A percentile compares a stretch with the other conserved stretches of the same genome.
Conservation (phyloP, 1,284 basidiomycete species). For the Rhodotorula sp. region DNA sequence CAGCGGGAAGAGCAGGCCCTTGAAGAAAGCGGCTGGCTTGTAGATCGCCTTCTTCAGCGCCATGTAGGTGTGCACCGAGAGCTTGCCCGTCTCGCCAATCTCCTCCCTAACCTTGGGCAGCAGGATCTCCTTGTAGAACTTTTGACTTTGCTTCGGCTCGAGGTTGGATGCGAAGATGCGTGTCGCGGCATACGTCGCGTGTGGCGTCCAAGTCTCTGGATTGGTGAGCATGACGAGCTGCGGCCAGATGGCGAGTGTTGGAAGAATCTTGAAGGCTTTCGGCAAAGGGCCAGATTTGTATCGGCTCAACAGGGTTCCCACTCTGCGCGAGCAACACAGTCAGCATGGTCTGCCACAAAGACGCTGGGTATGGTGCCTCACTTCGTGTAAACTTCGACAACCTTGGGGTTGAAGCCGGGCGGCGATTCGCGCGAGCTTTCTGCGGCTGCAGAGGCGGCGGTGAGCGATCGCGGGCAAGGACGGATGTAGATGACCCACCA, state of each 20-base stretch:
- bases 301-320: constrained; percentile 78
- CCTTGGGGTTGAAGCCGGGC: constrained; percentile 91
- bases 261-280: constrained; percentile 97
- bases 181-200: constrained; percentile 90
- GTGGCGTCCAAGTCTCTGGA: constrained; percentile 92
- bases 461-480: not conserved
- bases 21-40: constrained; percentile 98
- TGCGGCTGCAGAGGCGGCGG: not conserved
- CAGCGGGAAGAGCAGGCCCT: constrained; percentile 94
- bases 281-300: constrained; percentile 96
- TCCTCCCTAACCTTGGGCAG: constrained; percentile 88
- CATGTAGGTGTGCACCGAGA: constrained; percentile 85
- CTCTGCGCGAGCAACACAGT: constrained; percentile 54
- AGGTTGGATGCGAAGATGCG: constrained; percentile 95
- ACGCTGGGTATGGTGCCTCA: constrained; percentile 50
- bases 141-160: constrained; percentile 91
- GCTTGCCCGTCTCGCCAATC: constrained; percentile 70
- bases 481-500: not conserved
- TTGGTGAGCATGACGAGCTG: constrained; percentile 88
- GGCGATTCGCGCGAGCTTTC: constrained; percentile 70
- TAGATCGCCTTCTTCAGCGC: constrained; percentile 87
- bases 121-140: constrained; percentile 88
- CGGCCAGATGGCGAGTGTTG: constrained; percentile 93
- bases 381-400: constrained; percentile 95
- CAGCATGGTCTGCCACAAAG: not conserved